These are phyloP conservation scores for Amanita muscaria DNA, from an alignment of 768 basidiomycete genomes.

Conservation along the genomic window DNA sequence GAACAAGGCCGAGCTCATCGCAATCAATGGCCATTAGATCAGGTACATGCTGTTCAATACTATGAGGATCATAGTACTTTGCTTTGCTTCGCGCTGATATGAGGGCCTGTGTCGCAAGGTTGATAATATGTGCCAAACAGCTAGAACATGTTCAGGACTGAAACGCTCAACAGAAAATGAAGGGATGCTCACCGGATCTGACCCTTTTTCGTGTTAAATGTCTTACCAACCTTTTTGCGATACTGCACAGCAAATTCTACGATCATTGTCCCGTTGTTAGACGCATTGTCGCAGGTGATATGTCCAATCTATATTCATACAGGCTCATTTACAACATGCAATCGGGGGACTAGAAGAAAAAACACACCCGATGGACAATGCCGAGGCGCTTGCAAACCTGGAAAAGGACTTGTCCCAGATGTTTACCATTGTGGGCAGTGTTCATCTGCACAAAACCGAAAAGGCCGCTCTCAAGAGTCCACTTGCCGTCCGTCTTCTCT, in stretches of 20 bases:
- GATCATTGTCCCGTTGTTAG: neutral
- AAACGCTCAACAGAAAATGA: too few relatives aligned
- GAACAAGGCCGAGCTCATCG: slow-evolving; percentile 23
- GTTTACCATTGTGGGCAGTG: slow-evolving; percentile 24
- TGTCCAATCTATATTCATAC: neutral
- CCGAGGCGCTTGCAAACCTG: slow-evolving; percentile 19
- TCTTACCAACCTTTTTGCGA: neutral
- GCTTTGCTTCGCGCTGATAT: slow-evolving; percentile 19
- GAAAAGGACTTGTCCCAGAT: slow-evolving; percentile 25
- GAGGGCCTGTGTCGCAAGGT: slow-evolving; percentile 23
- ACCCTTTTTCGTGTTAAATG: neutral
- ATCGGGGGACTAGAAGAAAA: too few relatives aligned
- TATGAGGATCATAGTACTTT: slow-evolving; percentile 17
- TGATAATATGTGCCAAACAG: slow-evolving; percentile 10
- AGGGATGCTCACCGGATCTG: neutral
- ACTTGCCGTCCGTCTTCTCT: slow-evolving; percentile 16
- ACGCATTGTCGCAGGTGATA: neutral
- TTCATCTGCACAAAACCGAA: slow-evolving; percentile 21
- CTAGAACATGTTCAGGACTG: slow-evolving; percentile 2
- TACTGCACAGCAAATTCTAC: neutral
- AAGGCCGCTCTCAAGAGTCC: slow-evolving; percentile 21
- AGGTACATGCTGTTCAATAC: slow-evolving; percentile 6
- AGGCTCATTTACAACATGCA: too few relatives aligned
- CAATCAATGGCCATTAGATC: slow-evolving; percentile 10
- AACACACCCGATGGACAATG: slow-evolving; percentile 9